Evolutionary conservation across 495 filamentous ascomycete species (phyloP).

Genomic region (Penicillium silybi): DNA sequence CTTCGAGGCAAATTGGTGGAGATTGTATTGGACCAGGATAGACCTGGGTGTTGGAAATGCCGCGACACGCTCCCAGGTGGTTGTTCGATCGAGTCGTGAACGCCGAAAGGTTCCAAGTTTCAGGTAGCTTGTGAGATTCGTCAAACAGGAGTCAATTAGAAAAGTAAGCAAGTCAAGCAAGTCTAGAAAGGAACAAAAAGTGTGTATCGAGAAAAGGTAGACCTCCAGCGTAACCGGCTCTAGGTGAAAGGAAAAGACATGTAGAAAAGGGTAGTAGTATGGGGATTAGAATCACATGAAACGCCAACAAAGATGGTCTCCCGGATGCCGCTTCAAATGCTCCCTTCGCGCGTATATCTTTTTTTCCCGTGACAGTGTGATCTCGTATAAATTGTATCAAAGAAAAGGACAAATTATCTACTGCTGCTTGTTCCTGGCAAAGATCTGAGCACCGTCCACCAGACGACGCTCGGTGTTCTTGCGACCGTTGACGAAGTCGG

Average conservation of each 20-base stretch:
- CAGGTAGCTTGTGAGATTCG: neutral
- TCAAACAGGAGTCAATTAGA: constrained; percentile 12
- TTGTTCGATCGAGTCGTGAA: neutral
- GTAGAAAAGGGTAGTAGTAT: constrained; percentile 13
- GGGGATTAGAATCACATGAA: constrained; percentile 26
- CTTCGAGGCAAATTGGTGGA: neutral
- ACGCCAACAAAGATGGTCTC: constrained; percentile 32
- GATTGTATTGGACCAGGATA: neutral
- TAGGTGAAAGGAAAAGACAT: constrained; percentile 22
- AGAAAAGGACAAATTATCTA: constrained; percentile 26
- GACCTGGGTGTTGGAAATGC: neutral
- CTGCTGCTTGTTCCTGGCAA: constrained; percentile 46
- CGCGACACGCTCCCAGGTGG: neutral
- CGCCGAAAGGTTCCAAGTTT: neutral
- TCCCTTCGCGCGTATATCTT: constrained; percentile 19
- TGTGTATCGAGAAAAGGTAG: constrained; percentile 16
- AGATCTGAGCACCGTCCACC: constrained; percentile 68
- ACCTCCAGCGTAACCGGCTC: constrained; percentile 14
- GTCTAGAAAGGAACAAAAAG: constrained; percentile 13
- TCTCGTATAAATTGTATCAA: constrained; percentile 25
- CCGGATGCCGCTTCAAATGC: constrained; percentile 34
- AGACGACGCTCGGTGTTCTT: constrained; percentile 86
- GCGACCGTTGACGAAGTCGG: constrained; percentile 94
- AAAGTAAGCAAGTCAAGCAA: constrained; percentile 16
- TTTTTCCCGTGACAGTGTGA: constrained; percentile 22